A percentile compares a stretch with the other conserved stretches of the same genome.
Evolutionary conservation across 2,329 filamentous ascomycete species (phyloP).

Genomic region (Cladophialophora exuberans): DNA sequence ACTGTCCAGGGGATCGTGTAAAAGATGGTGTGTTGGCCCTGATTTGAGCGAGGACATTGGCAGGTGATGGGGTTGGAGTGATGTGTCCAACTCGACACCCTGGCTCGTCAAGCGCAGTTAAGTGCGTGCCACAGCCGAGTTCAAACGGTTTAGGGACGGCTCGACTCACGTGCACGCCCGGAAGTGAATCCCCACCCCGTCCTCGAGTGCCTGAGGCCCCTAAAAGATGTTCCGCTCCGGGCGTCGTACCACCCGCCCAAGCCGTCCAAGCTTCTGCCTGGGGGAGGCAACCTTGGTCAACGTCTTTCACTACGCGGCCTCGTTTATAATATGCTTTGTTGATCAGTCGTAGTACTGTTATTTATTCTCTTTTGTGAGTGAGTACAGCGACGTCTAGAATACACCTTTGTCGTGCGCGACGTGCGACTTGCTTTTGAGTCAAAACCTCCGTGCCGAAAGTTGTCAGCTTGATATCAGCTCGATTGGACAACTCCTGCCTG

Average conservation of each 20-base stretch:
- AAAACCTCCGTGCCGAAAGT: too few relatives aligned
- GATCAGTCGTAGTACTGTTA: too few relatives aligned
- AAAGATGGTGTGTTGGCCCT: slow-evolving; percentile 11
- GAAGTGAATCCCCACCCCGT: not conserved
- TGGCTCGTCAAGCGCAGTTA: too few relatives aligned
- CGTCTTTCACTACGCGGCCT: slow-evolving; percentile 13
- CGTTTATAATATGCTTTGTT: too few relatives aligned
- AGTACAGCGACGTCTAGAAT: too few relatives aligned
- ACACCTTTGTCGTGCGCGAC: too few relatives aligned
- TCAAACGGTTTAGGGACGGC: not conserved
- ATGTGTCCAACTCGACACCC: too few relatives aligned
- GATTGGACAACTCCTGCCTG: too few relatives aligned
- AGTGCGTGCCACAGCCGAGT: too few relatives aligned
- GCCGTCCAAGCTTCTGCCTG: slow-evolving; percentile 6
- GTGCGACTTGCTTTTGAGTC: too few relatives aligned
- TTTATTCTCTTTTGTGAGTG: too few relatives aligned
- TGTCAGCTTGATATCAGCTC: too few relatives aligned
- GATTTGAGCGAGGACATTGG: slow-evolving; percentile 8
- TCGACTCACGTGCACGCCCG: slow-evolving; percentile 4
- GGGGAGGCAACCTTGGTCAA: not conserved
- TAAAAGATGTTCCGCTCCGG: slow-evolving; percentile 7
- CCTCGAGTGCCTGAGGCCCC: not conserved
- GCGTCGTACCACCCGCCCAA: not conserved
- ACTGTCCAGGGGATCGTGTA: slow-evolving; percentile 15
- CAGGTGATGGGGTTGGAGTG: slow-evolving; percentile 7